Conservation (phyloP, 2,329 filamentous ascomycete genomes). For the Beauveria brongniartii region DNA sequence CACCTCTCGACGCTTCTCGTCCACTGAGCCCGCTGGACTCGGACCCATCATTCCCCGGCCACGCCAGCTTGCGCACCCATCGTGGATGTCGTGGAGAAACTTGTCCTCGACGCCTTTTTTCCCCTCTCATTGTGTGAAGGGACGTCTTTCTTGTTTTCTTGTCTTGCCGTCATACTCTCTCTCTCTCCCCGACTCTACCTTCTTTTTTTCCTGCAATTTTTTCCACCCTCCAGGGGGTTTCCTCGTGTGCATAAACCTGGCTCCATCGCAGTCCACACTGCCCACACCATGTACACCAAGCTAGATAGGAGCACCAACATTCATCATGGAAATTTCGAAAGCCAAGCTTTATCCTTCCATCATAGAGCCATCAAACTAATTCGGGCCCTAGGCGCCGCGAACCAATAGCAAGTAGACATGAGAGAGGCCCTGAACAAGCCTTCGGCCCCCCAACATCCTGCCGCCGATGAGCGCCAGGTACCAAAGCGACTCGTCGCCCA, state of each 20-base stretch:
- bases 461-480: background rate
- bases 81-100: background rate
- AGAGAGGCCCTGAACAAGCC: background rate
- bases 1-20: background rate
- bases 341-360: background rate
- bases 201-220: background rate
- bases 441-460: background rate
- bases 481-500: background rate
- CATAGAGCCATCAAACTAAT: background rate
- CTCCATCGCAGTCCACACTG: background rate
- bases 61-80: background rate
- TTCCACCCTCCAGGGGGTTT: background rate
- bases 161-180: too few relatives aligned
- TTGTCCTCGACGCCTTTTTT: background rate
- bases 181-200: background rate
- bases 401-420: background rate
- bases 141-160: background rate
- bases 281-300: background rate
- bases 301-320: background rate
- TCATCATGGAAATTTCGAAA: background rate
- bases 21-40: background rate
- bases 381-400: background rate
- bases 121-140: background rate
- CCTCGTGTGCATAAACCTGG: background rate
- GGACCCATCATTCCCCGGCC: conserved; percentile 3